Base-by-base conservation (phyloP, 2,329 filamentous ascomycete species). In the Curvularia sp. region DNA sequence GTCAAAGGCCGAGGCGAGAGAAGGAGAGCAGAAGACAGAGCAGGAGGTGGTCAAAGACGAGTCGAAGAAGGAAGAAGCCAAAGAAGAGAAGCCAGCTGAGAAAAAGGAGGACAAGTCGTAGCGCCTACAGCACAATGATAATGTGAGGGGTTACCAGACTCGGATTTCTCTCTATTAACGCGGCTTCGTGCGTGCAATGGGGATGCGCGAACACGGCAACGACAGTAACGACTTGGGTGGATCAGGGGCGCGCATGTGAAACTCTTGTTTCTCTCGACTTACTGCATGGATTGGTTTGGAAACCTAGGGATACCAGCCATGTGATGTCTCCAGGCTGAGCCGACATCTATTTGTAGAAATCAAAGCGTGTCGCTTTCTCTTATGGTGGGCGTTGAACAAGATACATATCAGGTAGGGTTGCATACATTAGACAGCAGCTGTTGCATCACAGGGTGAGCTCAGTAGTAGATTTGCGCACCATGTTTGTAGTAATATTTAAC, bases 11-110 rank as follows among this genome's bases (percentile, higher is more conserved):
- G 76, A 78, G 38, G 77, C 71, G 18, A 70, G 74, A 50, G 70
- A 68, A 12, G 62, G 67, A 27, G 61, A 64, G 54, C 81, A 83
- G 57, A 74, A 83, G 65, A 72, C 70, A 41, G 75, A 89, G 45
- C 87, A 96, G 47, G 84, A 84, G 64, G 72, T 77, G 50, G 72
- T 72, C 12, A 73, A 68, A 21, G 34, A 36, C 34, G 34, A 36
- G 32, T n/a, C 32, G 32, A 57, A 62, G 45, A 80, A 65, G 63
- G 49, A 65, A 52, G 38, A 43, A 25, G 32, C 51, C 58, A 81
- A 65, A 62, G 42, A 67, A 51, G 41, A 50, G 23, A 66, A 66
- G 63, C 47, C 54, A 55, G 58, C 61, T 55, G 67, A 63, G 61
- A 68, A 50, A 19, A 45, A 57, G 42, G 30, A 46, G 53, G 49